Evolutionary conservation across 176 grass and related monocot species (phyloP).

Genomic region (Phoenix dactylifera): DNA sequence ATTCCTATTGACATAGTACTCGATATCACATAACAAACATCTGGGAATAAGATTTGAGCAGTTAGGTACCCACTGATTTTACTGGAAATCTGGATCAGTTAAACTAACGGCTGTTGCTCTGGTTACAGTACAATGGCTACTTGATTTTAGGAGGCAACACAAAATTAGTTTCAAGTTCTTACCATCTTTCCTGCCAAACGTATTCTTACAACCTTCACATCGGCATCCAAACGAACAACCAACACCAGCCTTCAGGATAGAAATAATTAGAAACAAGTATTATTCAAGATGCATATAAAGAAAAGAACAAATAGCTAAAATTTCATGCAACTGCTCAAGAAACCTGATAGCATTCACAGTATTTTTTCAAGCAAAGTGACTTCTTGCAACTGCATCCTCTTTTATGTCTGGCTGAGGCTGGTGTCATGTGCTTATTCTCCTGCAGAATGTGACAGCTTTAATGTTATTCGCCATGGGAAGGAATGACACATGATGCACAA

Average conservation of each 20-base stretch:
- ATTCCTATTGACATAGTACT: no score
- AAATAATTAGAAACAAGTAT: not conserved
- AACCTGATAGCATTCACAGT: conserved; percentile 36
- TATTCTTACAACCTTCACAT: conserved; percentile 28
- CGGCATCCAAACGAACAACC: conserved; percentile 30
- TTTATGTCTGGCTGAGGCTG: conserved; percentile 28
- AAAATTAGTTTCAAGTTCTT: not conserved
- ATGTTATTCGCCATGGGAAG: not conserved
- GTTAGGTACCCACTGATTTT: no score
- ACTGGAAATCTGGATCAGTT: no score
- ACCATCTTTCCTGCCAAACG: conserved; percentile 33
- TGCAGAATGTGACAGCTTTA: not conserved
- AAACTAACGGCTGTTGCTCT: no score
- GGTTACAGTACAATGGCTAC: no score
- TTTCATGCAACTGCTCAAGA: not conserved
- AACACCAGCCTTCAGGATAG: conserved; percentile 21
- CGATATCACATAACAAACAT: no score
- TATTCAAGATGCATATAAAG: not conserved
- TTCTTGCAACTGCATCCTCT: conserved; percentile 39
- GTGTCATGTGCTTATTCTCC: conserved; percentile 19
- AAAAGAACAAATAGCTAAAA: not conserved
- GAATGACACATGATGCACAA: not conserved
- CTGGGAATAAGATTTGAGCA: no score
- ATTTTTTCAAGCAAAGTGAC: conserved; percentile 34
- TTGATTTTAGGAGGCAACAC: no score